Base-by-base conservation (phyloP, 768 basidiomycete genomes). In the Podaxis sp. region DNA sequence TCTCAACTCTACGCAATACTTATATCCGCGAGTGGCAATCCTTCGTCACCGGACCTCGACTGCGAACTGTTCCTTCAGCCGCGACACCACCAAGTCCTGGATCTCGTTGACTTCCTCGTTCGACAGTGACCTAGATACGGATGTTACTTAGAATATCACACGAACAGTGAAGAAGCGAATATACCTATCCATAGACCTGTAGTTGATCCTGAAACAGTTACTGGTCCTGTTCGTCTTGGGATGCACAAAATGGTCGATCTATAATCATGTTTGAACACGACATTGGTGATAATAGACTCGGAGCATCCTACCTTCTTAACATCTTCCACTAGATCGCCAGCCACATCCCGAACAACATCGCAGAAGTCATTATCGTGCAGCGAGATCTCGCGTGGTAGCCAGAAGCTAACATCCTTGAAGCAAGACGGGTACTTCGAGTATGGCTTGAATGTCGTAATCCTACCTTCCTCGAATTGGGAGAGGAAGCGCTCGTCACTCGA, bases 281-380 rank as follows among this genome's bases (percentile, higher is more conserved):
- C 25, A 60, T 28, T 14, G 16, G 42, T 21, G 18, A 25, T 28
- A 36, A 35, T n/a, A 37, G 42, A 42, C 21, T n/a, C 7, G 32
- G 11, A 61, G 27, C 3, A 50, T 70, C 83, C 67, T 66, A 91
- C 97, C 77, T 88, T 79, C 70, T 89, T 83, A 10, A 98, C 95
- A 63, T 91, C 89, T 72, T 98, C 96, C 0, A 90, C 93, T 62
- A 96, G 66, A 70, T 98, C 95, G 3, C 96, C 96, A 3, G 91
- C 94, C 5, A 90, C 84, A 65, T 97, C 95, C 55, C 97, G 80
- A 13, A 99, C 91, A 44, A 95, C 79, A 68, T 99, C 97, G 69
- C 93, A 98, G 69, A 98, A 91, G 72, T 99, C 97, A 69, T 98
- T 98, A 65, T 98, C 96, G 70, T 97, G 95, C 66, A 95, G 77